Conservation (phyloP, 345 rosid genomes). For the Cardamine chenopodiifolia region DNA sequence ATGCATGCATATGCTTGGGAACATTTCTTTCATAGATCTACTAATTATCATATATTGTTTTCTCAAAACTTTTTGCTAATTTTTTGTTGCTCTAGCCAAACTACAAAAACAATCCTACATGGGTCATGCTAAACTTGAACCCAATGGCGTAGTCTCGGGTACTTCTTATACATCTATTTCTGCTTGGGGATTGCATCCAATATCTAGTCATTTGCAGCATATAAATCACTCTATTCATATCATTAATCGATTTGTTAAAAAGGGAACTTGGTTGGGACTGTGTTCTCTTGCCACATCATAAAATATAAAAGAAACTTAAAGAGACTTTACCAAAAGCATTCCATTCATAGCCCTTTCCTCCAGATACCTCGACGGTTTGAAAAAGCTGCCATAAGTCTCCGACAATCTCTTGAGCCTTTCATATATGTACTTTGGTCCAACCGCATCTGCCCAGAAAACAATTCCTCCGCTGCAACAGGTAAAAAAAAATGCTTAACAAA, state of each 20-base stretch:
- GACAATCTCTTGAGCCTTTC: conserved; percentile 74
- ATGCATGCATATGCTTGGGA: no score
- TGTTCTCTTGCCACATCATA: conserved; percentile 11
- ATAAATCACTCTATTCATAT: no score
- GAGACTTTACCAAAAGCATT: conserved; percentile 64
- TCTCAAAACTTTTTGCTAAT: no score
- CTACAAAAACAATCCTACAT: no score
- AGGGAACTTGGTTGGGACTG: conserved; percentile 9
- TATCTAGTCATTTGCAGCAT: no score
- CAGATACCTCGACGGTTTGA: conserved; percentile 73
- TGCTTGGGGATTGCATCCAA: no score
- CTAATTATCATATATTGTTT: no score
- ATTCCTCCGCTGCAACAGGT: conserved; percentile 73
- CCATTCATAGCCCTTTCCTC: conserved; percentile 84
- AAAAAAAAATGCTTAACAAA: background rate
- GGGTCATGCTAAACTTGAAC: no score
- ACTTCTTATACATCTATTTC: no score
- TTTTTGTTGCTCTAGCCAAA: no score
- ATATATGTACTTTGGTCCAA: conserved; percentile 67
- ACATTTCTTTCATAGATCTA: no score
- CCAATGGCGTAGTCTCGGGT: no score
- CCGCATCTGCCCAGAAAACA: conserved; percentile 85
- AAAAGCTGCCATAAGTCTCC: conserved; percentile 65
- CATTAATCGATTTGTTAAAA: background rate
- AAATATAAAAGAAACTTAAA: conserved; percentile 13